Evolutionary conservation across 2,329 filamentous ascomycete species (phyloP), one percentile per base, ranked within the genome.

Genomic region (Penicillium sp.): DNA sequence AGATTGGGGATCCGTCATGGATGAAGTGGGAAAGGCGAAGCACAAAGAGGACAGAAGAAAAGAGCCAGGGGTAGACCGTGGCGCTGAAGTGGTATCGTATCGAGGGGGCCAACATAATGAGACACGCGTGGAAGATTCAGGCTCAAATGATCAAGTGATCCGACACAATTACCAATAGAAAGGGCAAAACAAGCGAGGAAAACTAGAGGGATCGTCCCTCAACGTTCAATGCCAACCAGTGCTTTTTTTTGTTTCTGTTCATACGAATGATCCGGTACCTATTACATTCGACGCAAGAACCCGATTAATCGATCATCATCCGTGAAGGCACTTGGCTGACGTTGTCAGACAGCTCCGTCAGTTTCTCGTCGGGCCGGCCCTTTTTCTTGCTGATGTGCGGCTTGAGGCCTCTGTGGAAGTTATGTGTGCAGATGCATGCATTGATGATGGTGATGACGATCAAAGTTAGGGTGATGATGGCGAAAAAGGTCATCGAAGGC

Each of bases 341-440:
- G 39, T 68, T 67, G 11, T 66, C 63, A 18, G 63, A 60, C 49
- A 74, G 58, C 56, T 73, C 72, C n/a, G 68, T 72, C n/a, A 61
- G 66, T 45, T 69, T 69, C 42, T 67, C 65, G 54, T 79, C 79
- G 34, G 77, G 49, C 69, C 70, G 47, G 63, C 66, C 42, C 60
- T 77, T 80, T 54, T 78, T 74, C 63, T 77, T 79, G 59, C 83
- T 78, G 49, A 98, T 80, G 66, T 97, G 90, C 8, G 83, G 84
- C 75, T 94, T 96, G 51, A 98, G 76, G 7, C 93, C 93, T 56
- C 85, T 84, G 69, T 85, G 81, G 72, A 97, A 98, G 73, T 97
- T 97, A 68, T 79, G 74, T 70, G 89, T 90, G 77, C 91, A 97
- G 61, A 91, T 77, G 63, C 86, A 82, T 35, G 89, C 90, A 59